Conservation (phyloP, 1,139 yeast species). For the Komagataea norvegica region DNA sequence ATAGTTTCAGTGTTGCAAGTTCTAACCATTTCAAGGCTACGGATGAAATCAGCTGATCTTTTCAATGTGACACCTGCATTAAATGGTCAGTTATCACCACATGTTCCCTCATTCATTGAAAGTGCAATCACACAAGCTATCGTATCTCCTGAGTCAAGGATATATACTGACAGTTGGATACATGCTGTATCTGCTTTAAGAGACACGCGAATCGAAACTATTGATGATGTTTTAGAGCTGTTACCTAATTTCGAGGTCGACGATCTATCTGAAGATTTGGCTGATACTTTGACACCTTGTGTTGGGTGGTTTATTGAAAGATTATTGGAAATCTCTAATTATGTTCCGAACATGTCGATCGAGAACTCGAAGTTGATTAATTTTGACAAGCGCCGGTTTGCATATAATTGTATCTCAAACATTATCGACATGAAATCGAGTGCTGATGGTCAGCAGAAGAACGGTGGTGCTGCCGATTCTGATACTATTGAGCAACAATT, state of each 20-base stretch:
- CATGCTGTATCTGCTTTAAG: slow-evolving; percentile 44
- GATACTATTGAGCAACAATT: slow-evolving; percentile 15
- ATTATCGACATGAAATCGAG: slow-evolving; percentile 38
- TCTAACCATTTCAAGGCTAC: slow-evolving; percentile 60
- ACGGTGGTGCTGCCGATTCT: slow-evolving; percentile 7
- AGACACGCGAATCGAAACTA: slow-evolving; percentile 21
- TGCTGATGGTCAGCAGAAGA: slow-evolving; percentile 8
- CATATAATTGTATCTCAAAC: slow-evolving; percentile 51
- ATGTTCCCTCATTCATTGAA: slow-evolving; percentile 83
- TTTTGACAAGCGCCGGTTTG: slow-evolving; percentile 64
- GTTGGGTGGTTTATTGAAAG: slow-evolving; percentile 74
- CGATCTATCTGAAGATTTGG: slow-evolving; percentile 45
- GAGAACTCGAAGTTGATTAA: slow-evolving; percentile 55
- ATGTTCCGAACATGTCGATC: slow-evolving; percentile 61
- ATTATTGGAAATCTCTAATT: slow-evolving; percentile 59
- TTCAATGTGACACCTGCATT: slow-evolving; percentile 34
- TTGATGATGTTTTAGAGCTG: slow-evolving; percentile 29
- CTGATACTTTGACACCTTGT: slow-evolving; percentile 66
- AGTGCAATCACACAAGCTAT: slow-evolving; percentile 74
- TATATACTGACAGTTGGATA: slow-evolving; percentile 62
- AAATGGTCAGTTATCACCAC: slow-evolving; percentile 37
- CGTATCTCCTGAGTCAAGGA: slow-evolving; percentile 75
- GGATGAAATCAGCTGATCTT: slow-evolving; percentile 61
- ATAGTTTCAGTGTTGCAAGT: slow-evolving; percentile 69
- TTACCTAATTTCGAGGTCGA: slow-evolving; percentile 36